phyloP scores from a whole-genome alignment of 108 stramenopile species.

The Schizochytrium sp. region DNA sequence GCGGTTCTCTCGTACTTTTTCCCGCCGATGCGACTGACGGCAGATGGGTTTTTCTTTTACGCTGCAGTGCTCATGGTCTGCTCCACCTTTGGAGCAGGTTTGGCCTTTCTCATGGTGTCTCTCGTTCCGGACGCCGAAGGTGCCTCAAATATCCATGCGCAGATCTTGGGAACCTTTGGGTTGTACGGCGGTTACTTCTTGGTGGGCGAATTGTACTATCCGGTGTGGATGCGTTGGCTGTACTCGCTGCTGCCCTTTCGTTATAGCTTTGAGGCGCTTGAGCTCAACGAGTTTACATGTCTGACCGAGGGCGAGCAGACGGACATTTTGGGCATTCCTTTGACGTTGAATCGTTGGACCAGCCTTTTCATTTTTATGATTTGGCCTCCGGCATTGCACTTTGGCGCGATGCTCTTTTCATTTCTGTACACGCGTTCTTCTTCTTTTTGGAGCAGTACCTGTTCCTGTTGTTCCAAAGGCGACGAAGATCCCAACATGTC shows the following conservation, averaged over 20 bases:
- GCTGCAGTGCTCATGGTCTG: slow-evolving; percentile 6
- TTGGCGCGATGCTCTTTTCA: not conserved
- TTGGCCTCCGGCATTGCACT: not conserved
- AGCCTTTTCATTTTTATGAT: not conserved
- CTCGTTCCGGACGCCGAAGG: slow-evolving; percentile 16
- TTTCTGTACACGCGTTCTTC: not conserved
- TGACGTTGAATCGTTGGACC: not conserved
- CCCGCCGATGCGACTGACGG: not conserved
- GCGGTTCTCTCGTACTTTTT: slow-evolving; percentile 5
- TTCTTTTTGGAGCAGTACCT: not conserved
- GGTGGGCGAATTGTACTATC: not conserved
- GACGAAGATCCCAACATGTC: not conserved
- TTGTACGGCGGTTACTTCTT: not conserved
- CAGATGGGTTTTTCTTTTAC: not conserved
- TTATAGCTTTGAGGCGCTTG: not conserved
- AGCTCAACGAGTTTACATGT: slow-evolving; percentile 13
- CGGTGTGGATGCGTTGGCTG: slow-evolving; percentile 16
- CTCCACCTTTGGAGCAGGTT: not conserved
- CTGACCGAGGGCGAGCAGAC: not conserved
- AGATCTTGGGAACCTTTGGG: not conserved
- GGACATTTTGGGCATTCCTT: not conserved
- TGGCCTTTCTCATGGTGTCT: not conserved
- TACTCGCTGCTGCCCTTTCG: not conserved
- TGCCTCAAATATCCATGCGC: not conserved
- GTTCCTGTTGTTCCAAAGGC: not conserved